These are phyloP conservation scores for Macaranga tanarius DNA, from an alignment of 441 rosid species.

Conservation along the genomic window DNA sequence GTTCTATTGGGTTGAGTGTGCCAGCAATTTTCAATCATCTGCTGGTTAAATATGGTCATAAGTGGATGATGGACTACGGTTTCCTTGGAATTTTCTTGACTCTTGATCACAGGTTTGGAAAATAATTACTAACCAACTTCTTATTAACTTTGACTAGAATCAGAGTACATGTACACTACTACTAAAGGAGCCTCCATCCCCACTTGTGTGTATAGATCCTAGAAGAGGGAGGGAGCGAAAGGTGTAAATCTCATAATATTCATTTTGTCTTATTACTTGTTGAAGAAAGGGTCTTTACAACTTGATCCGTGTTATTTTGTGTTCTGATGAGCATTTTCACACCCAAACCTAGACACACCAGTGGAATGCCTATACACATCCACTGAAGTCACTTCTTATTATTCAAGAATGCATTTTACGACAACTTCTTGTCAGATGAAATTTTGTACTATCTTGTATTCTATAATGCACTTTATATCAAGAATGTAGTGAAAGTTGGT, in stretches of 20 bases:
- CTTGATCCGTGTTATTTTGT: conserved; percentile 19
- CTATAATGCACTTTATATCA: neutral
- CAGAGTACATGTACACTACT: conserved; percentile 34
- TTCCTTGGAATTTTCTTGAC: conserved; percentile 13
- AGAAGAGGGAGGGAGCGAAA: conserved; percentile 13
- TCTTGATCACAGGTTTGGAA: conserved; percentile 20
- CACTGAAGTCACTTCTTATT: neutral
- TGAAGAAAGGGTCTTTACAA: conserved; percentile 9
- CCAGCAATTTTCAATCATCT: conserved; percentile 39
- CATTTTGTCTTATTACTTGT: neutral
- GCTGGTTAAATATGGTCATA: conserved; percentile 31
- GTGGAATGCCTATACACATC: neutral
- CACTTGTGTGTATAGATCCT: conserved; percentile 38
- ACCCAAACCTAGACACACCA: neutral
- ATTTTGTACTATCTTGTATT: neutral
- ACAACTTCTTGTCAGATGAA: neutral
- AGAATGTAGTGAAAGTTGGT: neutral
- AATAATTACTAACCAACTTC: conserved; percentile 33
- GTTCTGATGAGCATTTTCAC: conserved; percentile 8
- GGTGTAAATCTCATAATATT: conserved; percentile 30
- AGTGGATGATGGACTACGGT: conserved; percentile 6
- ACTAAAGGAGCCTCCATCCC: conserved; percentile 25
- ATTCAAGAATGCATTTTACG: neutral
- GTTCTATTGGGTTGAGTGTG: conserved; percentile 13
- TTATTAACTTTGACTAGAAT: conserved; percentile 34